Base-by-base conservation (phyloP, 2,329 filamentous ascomycete species). In the Diaporthe helianthi region DNA sequence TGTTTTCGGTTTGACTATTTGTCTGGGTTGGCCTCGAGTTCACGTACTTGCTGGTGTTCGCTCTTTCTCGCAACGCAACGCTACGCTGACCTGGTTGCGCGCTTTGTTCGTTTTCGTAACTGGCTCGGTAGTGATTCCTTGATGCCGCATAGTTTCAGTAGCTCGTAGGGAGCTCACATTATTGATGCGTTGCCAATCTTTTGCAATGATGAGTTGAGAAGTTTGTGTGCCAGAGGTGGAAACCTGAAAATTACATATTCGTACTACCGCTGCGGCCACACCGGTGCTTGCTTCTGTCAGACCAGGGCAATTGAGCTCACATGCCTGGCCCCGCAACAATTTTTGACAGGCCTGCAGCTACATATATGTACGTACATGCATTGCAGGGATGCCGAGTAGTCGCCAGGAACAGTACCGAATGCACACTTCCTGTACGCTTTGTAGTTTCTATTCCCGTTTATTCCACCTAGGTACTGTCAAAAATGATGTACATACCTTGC, bases 301-400 rank as follows among this genome's bases (percentile, higher is more conserved):
- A 63, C 41, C 13, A 19, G 26, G 38, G 58, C 26, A 63, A 44
- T n/a, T n/a, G n/a, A 63, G 29, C 44, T 63, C 19, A n/a, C n/a
- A n/a, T n/a, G n/a, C n/a, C 3, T 8, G 17, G 58, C 41, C 58
- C 58, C 58, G 36, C 58, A 63, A 49, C n/a, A 63, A n/a, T 44
- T 63, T 36, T 33, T 33, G 29, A 36, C 44, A n/a, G 13, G 41
- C 58, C 29, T 49, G 29, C 58, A 63, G 8, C 44, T 31, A 38
- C 38, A 63, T 47, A n/a, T 9, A 26, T n/a, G n/a, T n/a, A n/a
- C n/a, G n/a, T 31, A 38, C 38, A 63, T 47, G 29, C 4, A 26
- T 33, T 63, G 58, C 44, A 63, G 29, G 41, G 58, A 36, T 49
- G 19, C 29, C 13, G 19, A 47, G 10, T 7, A 47, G 17, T 22